phyloP scores from a whole-genome alignment of 305 asterid species.

The Fraxinus xanthoxyloides region DNA sequence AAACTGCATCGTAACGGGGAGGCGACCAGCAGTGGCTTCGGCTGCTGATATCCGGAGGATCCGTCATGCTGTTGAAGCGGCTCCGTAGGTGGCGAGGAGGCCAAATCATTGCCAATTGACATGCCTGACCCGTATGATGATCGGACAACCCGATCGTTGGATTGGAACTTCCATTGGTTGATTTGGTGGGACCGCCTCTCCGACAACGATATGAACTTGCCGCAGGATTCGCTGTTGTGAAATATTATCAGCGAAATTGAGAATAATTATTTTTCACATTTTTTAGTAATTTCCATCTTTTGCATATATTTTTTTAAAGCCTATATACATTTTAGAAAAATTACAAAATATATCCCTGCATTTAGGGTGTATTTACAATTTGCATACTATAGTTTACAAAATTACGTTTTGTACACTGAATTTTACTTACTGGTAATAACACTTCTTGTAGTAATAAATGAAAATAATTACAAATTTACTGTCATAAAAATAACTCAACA shows the following conservation, averaged over 20 bases:
- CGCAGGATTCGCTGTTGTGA: slow-evolving; percentile 65
- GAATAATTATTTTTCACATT: not conserved
- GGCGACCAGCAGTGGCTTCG: not conserved
- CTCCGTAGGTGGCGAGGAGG: slow-evolving; percentile 33
- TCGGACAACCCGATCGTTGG: slow-evolving; percentile 49
- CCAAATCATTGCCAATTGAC: slow-evolving; percentile 66
- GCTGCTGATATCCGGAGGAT: not conserved
- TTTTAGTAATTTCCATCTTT: not conserved
- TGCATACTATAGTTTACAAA: not conserved
- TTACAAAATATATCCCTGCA: not conserved
- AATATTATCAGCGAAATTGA: not conserved
- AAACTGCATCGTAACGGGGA: slow-evolving; percentile 21
- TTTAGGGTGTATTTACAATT: not conserved
- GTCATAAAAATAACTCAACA: not conserved
- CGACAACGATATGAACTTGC: slow-evolving; percentile 53
- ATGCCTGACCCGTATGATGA: slow-evolving; percentile 73
- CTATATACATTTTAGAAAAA: not conserved
- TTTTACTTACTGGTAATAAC: not conserved
- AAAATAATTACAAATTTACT: not conserved
- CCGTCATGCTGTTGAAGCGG: slow-evolving; percentile 25
- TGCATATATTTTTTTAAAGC: not conserved
- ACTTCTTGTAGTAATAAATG: not conserved
- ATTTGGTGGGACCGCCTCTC: slow-evolving; percentile 63
- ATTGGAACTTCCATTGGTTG: slow-evolving; percentile 46
- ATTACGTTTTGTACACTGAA: not conserved